phyloP scores from a whole-genome alignment of 768 basidiomycete genomes.

The Russula abietina region DNA sequence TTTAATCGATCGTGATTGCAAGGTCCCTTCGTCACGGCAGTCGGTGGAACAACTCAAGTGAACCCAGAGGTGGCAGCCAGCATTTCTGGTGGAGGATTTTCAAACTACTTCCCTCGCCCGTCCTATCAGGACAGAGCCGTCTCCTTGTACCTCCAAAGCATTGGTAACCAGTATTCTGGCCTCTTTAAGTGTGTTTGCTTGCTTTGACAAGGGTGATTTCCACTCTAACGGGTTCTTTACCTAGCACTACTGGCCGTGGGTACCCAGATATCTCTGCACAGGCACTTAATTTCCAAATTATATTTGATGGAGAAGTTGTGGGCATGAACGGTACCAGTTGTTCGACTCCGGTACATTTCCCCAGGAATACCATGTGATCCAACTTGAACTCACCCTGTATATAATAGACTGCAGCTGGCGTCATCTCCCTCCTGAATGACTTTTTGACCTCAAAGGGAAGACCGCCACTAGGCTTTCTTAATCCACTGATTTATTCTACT shows the following conservation, averaged over 20 bases:
- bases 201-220: neutral
- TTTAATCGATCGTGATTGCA: neutral
- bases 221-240: neutral
- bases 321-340: constrained; percentile 44
- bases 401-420: no score
- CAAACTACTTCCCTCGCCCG: constrained; percentile 35
- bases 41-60: constrained; percentile 52
- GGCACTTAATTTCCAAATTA: constrained; percentile 52
- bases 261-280: constrained; percentile 40
- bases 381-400: neutral
- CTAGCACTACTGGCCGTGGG: constrained; percentile 30
- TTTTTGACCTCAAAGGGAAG: no score
- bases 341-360: constrained; percentile 29
- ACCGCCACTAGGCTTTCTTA: no score
- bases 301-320: constrained; percentile 39
- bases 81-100: constrained; percentile 71
- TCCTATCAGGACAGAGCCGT: constrained; percentile 32
- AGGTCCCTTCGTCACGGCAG: constrained; percentile 55
- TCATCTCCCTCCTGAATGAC: no score
- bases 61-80: constrained; percentile 54
- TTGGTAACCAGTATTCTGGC: constrained; percentile 45
- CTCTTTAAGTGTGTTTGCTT: constrained; percentile 44
- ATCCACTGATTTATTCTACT: no score
- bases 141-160: constrained; percentile 29
- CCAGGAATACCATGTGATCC: neutral